A percentile compares a stretch with the other conserved stretches of the same genome.
phyloP scores from a whole-genome alignment of 805 yeast genomes.

The Wickerhamia fluorescens region DNA sequence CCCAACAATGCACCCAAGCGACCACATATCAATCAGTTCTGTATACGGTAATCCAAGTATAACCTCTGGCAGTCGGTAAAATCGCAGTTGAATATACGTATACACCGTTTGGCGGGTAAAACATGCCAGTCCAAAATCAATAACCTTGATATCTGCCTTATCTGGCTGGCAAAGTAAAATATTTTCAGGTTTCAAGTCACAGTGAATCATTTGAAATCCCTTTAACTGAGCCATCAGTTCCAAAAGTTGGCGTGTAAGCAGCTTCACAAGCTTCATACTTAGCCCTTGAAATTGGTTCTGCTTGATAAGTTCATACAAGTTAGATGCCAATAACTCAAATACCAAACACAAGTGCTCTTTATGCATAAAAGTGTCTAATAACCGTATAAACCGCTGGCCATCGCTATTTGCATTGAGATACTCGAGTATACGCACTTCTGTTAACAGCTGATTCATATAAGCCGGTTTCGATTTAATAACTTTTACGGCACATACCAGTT shows the following conservation, averaged over 20 bases:
- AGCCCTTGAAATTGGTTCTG: conserved; percentile 93
- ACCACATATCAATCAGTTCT: conserved; percentile 95
- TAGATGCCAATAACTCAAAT: conserved; percentile 82
- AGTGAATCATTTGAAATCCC: conserved; percentile 80
- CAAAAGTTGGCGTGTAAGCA: conserved; percentile 71
- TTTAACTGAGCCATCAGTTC: conserved; percentile 78
- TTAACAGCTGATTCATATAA: conserved; percentile 81
- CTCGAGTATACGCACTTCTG: conserved; percentile 84
- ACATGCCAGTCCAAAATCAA: conserved; percentile 95
- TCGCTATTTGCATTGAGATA: conserved; percentile 61
- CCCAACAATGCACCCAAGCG: conserved; percentile 86
- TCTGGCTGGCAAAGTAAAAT: conserved; percentile 74
- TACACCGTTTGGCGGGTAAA: conserved; percentile 84
- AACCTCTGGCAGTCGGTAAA: conserved; percentile 93
- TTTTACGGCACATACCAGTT: conserved; percentile 88
- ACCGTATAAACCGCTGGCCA: conserved; percentile 65
- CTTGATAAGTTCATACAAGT: conserved; percentile 81
- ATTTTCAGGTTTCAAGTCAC: conserved; percentile 96
- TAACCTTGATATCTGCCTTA: conserved; percentile 80
- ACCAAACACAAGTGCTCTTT: conserved; percentile 90
- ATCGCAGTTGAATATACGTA: conserved; percentile 87
- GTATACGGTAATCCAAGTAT: conserved; percentile 88
- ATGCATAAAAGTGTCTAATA: conserved; percentile 86
- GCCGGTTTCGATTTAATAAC: conserved; percentile 91
- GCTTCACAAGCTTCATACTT: conserved; percentile 68